Evolutionary conservation across 129 eudicot genomes (phyloP).

Genomic region (Helichrysum umbraculigerum): DNA sequence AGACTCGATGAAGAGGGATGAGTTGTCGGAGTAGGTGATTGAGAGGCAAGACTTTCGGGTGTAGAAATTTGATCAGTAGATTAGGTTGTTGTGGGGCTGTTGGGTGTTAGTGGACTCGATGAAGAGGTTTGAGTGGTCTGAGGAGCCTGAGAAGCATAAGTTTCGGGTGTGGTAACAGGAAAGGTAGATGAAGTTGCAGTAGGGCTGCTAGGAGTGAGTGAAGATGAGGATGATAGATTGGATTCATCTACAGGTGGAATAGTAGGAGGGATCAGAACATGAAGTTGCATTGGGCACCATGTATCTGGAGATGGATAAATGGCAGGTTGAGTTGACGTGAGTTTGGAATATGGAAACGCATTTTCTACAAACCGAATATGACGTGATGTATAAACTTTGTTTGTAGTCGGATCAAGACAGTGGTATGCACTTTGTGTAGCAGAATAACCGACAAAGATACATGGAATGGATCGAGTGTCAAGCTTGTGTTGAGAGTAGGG

Average conservation of each 20-base stretch:
- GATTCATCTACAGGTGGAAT: no score
- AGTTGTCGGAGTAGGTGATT: background rate
- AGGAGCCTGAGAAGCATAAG: no score
- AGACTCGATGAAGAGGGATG: background rate
- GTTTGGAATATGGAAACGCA: background rate
- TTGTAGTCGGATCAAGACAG: background rate
- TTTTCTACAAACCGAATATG: background rate
- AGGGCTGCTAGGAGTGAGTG: no score
- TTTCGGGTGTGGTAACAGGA: no score
- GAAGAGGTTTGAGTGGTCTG: no score
- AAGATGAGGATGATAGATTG: no score
- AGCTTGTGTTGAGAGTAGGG: background rate
- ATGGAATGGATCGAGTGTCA: background rate
- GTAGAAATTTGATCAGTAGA: background rate
- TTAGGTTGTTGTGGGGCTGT: no score
- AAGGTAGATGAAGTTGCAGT: no score
- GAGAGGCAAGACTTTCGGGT: background rate
- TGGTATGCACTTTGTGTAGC: background rate
- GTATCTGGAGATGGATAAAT: background rate
- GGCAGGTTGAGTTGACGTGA: background rate
- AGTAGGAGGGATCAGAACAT: no score
- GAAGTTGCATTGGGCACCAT: background rate
- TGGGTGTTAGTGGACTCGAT: no score
- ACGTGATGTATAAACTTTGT: background rate
- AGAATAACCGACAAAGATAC: slow-evolving; percentile 1